Evolutionary conservation across 2,329 filamentous ascomycete species (phyloP).

Genomic region (Ceratocystis colombiana): DNA sequence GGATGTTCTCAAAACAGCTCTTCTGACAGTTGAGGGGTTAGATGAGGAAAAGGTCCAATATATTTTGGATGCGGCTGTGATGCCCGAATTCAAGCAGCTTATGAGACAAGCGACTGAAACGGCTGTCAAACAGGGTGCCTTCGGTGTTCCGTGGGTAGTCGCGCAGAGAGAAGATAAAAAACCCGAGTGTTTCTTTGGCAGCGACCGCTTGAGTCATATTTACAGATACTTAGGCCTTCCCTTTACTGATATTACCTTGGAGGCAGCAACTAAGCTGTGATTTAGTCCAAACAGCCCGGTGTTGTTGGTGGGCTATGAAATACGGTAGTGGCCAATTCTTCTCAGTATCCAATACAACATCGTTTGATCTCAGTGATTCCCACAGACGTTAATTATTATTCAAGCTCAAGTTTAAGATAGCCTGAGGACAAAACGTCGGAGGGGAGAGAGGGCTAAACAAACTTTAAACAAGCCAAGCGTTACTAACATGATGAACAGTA

Average conservation of each 20-base stretch:
- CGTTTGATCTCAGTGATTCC: no score
- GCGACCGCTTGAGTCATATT: constrained; percentile 61
- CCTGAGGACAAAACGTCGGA: no score
- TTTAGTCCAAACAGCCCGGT: neutral
- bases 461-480: no score
- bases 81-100: constrained; percentile 37
- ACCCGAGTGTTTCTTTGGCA: constrained; percentile 57
- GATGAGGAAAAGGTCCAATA: constrained; percentile 39
- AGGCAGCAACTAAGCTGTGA: constrained; percentile 28
- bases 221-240: constrained; percentile 56
- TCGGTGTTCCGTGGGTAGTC: constrained; percentile 68
- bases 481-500: neutral
- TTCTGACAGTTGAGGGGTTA: constrained; percentile 32
- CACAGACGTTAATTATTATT: no score
- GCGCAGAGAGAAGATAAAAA: constrained; percentile 46
- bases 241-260: constrained; percentile 44
- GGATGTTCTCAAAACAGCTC: constrained; percentile 38
- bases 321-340: no score
- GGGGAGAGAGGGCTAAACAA: no score
- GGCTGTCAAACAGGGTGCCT: constrained; percentile 57
- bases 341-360: no score
- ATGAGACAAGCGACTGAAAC: constrained; percentile 50
- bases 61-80: constrained; percentile 45
- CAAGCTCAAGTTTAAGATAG: no score
- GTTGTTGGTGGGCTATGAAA: neutral